A percentile compares a stretch with the other conserved stretches of the same genome.
Evolutionary conservation across 2,329 filamentous ascomycete species (phyloP).

Genomic region (Fusarium sororula): DNA sequence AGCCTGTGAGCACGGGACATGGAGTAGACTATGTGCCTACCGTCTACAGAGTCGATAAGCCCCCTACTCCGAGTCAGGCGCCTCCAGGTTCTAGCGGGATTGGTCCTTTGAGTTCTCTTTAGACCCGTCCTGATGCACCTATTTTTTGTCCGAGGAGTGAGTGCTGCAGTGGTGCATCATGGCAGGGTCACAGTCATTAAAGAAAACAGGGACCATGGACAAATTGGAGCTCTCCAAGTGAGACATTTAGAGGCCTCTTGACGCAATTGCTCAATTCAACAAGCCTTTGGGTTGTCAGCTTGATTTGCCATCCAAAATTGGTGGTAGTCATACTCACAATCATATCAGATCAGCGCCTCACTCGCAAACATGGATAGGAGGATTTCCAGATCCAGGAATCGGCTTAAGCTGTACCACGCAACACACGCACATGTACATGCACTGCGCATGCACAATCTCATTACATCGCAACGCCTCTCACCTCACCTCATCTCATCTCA

Average conservation of each 20-base stretch:
- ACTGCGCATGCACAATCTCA: slow-evolving; percentile 4
- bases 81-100: slow-evolving; percentile 35
- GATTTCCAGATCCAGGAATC: slow-evolving; percentile 33
- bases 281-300: slow-evolving; percentile 17
- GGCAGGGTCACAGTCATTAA: slow-evolving; percentile 21
- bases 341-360: slow-evolving; percentile 1
- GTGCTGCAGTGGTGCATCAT: slow-evolving; percentile 8
- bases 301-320: not conserved
- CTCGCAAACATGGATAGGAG: slow-evolving; percentile 18
- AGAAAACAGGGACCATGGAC: slow-evolving; percentile 21
- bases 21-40: not conserved
- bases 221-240: slow-evolving; percentile 35
- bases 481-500: not conserved
- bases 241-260: slow-evolving; percentile 34
- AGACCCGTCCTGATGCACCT: slow-evolving; percentile 39
- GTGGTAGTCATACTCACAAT: not conserved
- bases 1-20: slow-evolving; percentile 37
- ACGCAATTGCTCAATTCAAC: slow-evolving; percentile 24
- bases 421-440: slow-evolving; percentile 21
- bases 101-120: slow-evolving; percentile 26
- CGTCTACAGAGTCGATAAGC: slow-evolving; percentile 15
- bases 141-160: slow-evolving; percentile 14
- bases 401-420: slow-evolving; percentile 35
- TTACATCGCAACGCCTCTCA: not conserved
- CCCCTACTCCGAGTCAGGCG: slow-evolving; percentile 38